Conservation (phyloP, 1,284 basidiomycete species). For the Marasmius oreades region DNA sequence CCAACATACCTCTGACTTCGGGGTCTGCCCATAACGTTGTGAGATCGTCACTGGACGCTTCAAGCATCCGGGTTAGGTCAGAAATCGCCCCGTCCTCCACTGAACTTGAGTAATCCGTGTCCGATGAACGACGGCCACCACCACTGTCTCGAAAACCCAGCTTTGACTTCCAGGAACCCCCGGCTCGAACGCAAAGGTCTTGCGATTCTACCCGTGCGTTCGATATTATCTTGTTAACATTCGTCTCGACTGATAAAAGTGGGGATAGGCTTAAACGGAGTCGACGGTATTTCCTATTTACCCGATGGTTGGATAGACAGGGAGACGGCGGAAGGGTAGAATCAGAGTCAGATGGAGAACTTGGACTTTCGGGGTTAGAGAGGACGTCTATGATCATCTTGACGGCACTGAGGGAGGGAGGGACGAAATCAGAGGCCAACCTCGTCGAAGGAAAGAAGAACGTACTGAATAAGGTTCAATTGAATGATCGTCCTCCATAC, state of each 20-base stretch:
- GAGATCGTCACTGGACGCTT: conserved; percentile 58
- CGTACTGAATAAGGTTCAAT: conserved; percentile 62
- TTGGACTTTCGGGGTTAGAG: conserved; percentile 8
- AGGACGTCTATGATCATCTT: conserved; percentile 46
- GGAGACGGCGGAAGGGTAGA: conserved; percentile 28
- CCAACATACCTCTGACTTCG: conserved; percentile 47
- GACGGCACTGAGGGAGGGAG: conserved; percentile 37
- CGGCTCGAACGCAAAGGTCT: conserved; percentile 55
- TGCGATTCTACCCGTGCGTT: neutral
- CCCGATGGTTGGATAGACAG: conserved; percentile 19
- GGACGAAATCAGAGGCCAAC: neutral
- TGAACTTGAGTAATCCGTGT: conserved; percentile 6
- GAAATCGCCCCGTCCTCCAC: conserved; percentile 17
- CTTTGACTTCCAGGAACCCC: conserved; percentile 52
- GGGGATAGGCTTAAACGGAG: conserved; percentile 55
- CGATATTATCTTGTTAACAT: conserved; percentile 39
- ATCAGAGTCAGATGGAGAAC: conserved; percentile 5
- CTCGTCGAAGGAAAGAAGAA: neutral
- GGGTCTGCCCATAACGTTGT: conserved; percentile 57
- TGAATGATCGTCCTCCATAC: conserved; percentile 66
- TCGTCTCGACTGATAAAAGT: conserved; percentile 55
- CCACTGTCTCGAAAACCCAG: conserved; percentile 14
- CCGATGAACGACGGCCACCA: neutral
- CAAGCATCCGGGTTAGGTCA: conserved; percentile 49
- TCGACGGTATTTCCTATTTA: conserved; percentile 33